Evolutionary conservation across 345 rosid genomes (phyloP).

Genomic region (Eutrema yunnanense): DNA sequence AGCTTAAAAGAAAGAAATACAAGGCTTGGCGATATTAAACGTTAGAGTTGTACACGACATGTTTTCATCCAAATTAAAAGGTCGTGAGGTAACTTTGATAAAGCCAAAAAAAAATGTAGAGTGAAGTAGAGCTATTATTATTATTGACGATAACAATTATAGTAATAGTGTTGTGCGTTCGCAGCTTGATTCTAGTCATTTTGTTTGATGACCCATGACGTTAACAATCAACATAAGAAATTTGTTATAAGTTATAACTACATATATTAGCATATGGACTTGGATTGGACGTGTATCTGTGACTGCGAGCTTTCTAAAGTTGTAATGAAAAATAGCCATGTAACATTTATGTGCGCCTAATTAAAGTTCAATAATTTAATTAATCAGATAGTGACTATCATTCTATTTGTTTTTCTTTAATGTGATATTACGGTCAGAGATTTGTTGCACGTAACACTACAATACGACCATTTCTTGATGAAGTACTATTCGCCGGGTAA

Average conservation of each 20-base stretch:
- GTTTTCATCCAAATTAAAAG: not conserved
- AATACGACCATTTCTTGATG: not conserved
- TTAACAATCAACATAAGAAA: not conserved
- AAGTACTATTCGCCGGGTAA: not conserved
- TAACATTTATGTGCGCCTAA: not conserved
- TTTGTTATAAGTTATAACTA: too few species aligned
- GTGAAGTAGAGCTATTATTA: not conserved
- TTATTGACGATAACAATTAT: not conserved
- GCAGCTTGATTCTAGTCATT: not conserved
- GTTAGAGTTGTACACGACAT: slow-evolving; percentile 17
- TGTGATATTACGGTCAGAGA: not conserved
- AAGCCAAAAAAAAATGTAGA: not conserved
- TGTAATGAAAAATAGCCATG: not conserved
- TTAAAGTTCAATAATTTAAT: not conserved
- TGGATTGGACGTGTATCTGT: not conserved
- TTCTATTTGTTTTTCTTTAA: not conserved
- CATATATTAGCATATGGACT: not conserved
- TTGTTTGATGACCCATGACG: not conserved
- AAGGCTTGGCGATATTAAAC: not conserved
- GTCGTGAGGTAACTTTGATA: not conserved
- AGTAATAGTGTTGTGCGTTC: not conserved
- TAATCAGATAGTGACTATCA: not conserved
- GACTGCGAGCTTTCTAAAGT: not conserved
- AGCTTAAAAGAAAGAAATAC: slow-evolving; percentile 3
- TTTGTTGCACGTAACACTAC: not conserved